Conservation (phyloP, 2,329 filamentous ascomycete genomes). For the Talaromyces sp. region DNA sequence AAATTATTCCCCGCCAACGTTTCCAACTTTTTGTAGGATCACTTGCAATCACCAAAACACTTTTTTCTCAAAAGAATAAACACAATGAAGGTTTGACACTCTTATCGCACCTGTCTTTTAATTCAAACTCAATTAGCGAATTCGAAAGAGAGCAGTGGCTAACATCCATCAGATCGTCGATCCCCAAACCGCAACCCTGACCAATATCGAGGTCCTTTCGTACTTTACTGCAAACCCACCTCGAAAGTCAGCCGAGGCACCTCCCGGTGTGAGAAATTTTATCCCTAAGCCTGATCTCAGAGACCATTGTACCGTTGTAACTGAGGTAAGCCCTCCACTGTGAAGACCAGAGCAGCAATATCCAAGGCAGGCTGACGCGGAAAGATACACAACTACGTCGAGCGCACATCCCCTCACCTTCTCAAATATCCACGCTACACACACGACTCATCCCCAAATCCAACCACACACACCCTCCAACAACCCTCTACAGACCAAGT, state of each 20-base stretch:
- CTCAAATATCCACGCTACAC: slow-evolving; percentile 36
- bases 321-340: slow-evolving; percentile 34
- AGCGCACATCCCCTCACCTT: slow-evolving; percentile 40
- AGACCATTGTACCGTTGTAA: slow-evolving; percentile 46
- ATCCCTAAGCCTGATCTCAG: slow-evolving; percentile 42
- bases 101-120: neutral
- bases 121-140: neutral
- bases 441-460: slow-evolving; percentile 7
- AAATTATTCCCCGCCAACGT: slow-evolving; percentile 7
- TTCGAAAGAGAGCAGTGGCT: neutral
- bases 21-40: neutral
- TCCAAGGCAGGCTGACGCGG: neutral
- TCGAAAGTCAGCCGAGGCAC: slow-evolving; percentile 38
- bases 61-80: neutral
- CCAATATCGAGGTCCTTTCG: slow-evolving; percentile 44
- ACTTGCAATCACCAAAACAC: neutral
- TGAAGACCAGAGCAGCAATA: no score
- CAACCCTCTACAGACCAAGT: slow-evolving; percentile 23
- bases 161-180: slow-evolving; percentile 18
- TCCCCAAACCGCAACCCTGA: slow-evolving; percentile 25
- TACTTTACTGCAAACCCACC: slow-evolving; percentile 38
- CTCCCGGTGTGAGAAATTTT: slow-evolving; percentile 37
- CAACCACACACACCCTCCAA: slow-evolving; percentile 12
- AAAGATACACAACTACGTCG: slow-evolving; percentile 43
- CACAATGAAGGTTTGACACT: slow-evolving; percentile 6